Conservation (phyloP, 1,284 basidiomycete species). For the Chalciporus sp. region DNA sequence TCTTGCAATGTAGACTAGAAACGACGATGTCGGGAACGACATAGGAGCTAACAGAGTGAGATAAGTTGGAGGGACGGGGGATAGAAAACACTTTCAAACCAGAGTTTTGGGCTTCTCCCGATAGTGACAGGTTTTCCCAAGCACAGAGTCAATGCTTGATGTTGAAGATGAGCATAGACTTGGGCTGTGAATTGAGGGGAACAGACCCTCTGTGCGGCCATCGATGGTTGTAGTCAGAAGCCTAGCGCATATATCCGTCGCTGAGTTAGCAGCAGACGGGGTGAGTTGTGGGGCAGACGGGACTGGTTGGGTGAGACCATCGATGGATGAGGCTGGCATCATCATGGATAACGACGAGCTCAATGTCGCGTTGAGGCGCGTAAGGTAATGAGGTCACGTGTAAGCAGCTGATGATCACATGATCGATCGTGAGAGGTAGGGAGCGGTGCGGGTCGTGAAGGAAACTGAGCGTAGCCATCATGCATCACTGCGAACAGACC, state of each 20-base stretch:
- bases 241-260: slow-evolving; percentile 64
- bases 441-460: slow-evolving; percentile 15
- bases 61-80: slow-evolving; percentile 4
- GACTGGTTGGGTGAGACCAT: slow-evolving; percentile 31
- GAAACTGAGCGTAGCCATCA: too few relatives aligned
- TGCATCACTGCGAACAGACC: slow-evolving; percentile 2
- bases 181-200: neutral
- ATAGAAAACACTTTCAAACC: slow-evolving; percentile 37
- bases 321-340: slow-evolving; percentile 19
- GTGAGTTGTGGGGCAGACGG: slow-evolving; percentile 28
- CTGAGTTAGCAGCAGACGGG: slow-evolving; percentile 4
- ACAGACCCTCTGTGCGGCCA: slow-evolving; percentile 61
- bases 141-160: slow-evolving; percentile 55
- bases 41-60: slow-evolving; percentile 43
- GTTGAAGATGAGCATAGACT: slow-evolving; percentile 19
- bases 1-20: slow-evolving; percentile 72
- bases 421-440: slow-evolving; percentile 1
- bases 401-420: neutral
- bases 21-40: slow-evolving; percentile 54
- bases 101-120: slow-evolving; percentile 61
- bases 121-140: slow-evolving; percentile 65
- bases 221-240: slow-evolving; percentile 55
- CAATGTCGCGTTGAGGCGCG: slow-evolving; percentile 10
- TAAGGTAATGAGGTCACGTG: slow-evolving; percentile 26
- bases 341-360: slow-evolving; percentile 17